These are phyloP conservation scores for Sarcocystis neurona DNA, from an alignment of 169 alveolate species.

Conservation along the genomic window DNA sequence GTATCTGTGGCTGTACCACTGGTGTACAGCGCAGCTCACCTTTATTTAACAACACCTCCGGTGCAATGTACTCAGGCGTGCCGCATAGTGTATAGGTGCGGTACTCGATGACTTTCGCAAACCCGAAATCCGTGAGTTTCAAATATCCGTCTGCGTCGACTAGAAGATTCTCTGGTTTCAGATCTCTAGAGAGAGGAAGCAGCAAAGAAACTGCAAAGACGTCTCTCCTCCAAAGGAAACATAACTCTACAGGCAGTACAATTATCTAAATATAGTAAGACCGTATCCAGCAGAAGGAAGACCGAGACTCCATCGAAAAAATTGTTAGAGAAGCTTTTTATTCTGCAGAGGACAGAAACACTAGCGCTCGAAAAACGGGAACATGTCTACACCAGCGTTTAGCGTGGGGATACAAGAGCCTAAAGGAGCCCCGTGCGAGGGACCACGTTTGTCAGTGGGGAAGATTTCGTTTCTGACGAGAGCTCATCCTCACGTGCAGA, in stretches of 20 bases:
- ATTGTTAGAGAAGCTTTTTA: too few relatives aligned
- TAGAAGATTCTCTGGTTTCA: conserved; percentile 96
- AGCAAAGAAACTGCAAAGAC: not conserved
- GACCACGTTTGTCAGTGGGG: too few relatives aligned
- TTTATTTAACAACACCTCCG: conserved; percentile 95
- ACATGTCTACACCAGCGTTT: too few relatives aligned
- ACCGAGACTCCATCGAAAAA: too few relatives aligned
- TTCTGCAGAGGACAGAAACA: too few relatives aligned
- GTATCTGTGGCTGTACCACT: too few relatives aligned
- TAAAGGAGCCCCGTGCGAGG: too few relatives aligned
- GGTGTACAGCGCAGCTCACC: conserved; percentile 71
- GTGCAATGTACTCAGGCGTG: conserved; percentile 99
- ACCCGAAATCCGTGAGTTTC: conserved; percentile 99
- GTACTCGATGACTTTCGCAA: conserved; percentile 97
- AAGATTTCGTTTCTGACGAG: too few relatives aligned
- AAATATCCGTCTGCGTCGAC: conserved; percentile 96
- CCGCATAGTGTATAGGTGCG: conserved; percentile 99
- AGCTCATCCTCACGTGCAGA: too few relatives aligned
- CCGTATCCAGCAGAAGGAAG: too few relatives aligned
- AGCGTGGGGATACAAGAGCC: too few relatives aligned
- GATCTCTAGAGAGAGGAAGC: conserved; percentile 78
- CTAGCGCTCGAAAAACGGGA: too few relatives aligned
- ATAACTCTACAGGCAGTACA: not conserved
- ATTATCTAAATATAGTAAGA: not conserved
- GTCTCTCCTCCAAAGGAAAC: not conserved